Conservation (phyloP, 768 basidiomycete genomes). For the Cystofilobasidium capitatum region DNA sequence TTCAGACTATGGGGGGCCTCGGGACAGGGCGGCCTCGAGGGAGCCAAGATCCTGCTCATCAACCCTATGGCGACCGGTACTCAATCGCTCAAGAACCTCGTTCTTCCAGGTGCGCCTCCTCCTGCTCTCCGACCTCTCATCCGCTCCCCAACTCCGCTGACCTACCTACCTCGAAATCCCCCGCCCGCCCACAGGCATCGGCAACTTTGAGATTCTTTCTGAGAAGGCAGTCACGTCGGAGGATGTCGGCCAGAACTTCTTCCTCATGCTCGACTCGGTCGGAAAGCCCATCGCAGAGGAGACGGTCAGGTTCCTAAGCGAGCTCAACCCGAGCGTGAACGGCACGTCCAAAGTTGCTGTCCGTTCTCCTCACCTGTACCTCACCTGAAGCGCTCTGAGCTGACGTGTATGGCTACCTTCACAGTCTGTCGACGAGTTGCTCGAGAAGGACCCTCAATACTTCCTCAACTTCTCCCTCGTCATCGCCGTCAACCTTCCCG, state of each 20-base stretch:
- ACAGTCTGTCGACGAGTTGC: constrained; percentile 49
- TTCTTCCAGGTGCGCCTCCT: constrained; percentile 57
- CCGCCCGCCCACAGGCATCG: constrained; percentile 48
- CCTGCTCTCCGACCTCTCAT: not conserved
- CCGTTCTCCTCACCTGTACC: constrained; percentile 19
- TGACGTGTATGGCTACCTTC: not conserved
- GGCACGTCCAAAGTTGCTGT: constrained; percentile 54
- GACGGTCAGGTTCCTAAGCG: constrained; percentile 61
- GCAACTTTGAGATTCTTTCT: constrained; percentile 89
- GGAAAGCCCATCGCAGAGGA: constrained; percentile 72
- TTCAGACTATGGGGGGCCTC: constrained; percentile 81
- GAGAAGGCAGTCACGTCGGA: constrained; percentile 50
- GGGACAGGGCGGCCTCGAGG: constrained; percentile 81
- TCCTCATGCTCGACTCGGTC: constrained; percentile 68
- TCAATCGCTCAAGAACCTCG: constrained; percentile 87
- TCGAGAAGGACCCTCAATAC: constrained; percentile 51
- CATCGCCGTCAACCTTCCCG: constrained; percentile 70
- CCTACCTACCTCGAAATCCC: too few relatives aligned
- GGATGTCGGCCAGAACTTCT: constrained; percentile 95
- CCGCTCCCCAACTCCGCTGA: not conserved
- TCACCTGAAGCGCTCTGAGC: not conserved
- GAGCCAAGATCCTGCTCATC: constrained; percentile 68
- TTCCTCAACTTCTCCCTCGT: constrained; percentile 63
- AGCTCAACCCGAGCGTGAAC: constrained; percentile 80
- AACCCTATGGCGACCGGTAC: constrained; percentile 74